A percentile compares a stretch with the other conserved stretches of the same genome.
Evolutionary conservation across 495 filamentous ascomycete species (phyloP).

Genomic region (Penicillium antarcticum): DNA sequence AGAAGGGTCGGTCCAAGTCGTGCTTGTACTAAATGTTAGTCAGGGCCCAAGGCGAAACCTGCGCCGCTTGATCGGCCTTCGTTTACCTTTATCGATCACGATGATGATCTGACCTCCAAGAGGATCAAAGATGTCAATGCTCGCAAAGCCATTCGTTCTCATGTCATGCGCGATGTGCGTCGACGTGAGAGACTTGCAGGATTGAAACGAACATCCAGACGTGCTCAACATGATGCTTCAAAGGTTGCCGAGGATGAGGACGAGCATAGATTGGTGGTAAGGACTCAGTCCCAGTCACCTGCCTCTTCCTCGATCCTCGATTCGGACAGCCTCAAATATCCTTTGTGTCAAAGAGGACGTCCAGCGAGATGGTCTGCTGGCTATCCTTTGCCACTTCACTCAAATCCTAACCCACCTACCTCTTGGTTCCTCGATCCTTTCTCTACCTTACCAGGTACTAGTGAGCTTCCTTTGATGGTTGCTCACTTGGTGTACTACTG

Average conservation of each 20-base stretch:
- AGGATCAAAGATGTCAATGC: slow-evolving; percentile 36
- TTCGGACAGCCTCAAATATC: background rate
- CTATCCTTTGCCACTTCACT: slow-evolving; percentile 7
- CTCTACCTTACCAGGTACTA: slow-evolving; percentile 23
- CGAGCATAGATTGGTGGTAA: slow-evolving; percentile 14
- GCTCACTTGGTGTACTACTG: slow-evolving; percentile 30
- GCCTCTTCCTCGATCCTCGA: background rate
- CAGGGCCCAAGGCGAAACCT: slow-evolving; percentile 14
- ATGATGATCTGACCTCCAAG: slow-evolving; percentile 37
- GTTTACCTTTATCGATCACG: slow-evolving; percentile 38
- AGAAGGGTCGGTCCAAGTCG: background rate
- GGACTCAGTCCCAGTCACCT: slow-evolving; percentile 15
- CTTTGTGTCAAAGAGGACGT: slow-evolving; percentile 8
- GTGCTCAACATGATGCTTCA: slow-evolving; percentile 3
- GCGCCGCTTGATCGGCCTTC: slow-evolving; percentile 27
- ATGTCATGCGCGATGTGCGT: slow-evolving; percentile 41
- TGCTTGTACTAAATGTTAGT: slow-evolving; percentile 6
- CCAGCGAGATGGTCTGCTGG: slow-evolving; percentile 17
- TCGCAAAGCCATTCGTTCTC: slow-evolving; percentile 35
- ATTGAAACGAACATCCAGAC: slow-evolving; percentile 27
- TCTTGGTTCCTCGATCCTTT: slow-evolving; percentile 34
- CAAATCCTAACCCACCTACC: slow-evolving; percentile 20
- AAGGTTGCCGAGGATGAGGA: slow-evolving; percentile 1
- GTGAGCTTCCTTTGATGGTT: slow-evolving; percentile 21
- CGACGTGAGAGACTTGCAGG: slow-evolving; percentile 35